A percentile compares a stretch with the other conserved stretches of the same genome.
phyloP scores from a whole-genome alignment of 306 rosid genomes.

The Lupinus albus region DNA sequence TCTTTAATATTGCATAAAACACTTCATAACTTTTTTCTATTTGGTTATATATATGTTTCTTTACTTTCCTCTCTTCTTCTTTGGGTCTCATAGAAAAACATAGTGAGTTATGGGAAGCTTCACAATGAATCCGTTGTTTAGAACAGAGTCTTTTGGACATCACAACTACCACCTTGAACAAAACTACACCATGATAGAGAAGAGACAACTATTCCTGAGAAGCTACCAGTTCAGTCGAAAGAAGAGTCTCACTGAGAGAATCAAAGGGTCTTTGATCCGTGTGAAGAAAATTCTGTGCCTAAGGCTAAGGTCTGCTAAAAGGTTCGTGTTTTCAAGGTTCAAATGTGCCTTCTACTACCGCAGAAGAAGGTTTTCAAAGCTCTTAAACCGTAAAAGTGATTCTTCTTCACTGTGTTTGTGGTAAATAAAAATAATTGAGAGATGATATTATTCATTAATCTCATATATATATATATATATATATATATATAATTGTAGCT shows the following conservation, averaged over 20 bases:
- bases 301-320: slow-evolving; percentile 55
- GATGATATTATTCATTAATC: slow-evolving; percentile 3
- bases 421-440: background rate
- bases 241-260: slow-evolving; percentile 61
- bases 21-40: background rate
- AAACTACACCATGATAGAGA: slow-evolving; percentile 60
- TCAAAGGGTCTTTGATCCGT: slow-evolving; percentile 61
- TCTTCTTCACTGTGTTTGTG: slow-evolving; percentile 46
- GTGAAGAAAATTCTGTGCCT: slow-evolving; percentile 62
- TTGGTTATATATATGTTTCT: background rate
- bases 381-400: slow-evolving; percentile 37
- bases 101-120: slow-evolving; percentile 33
- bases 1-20: background rate
- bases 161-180: slow-evolving; percentile 46
- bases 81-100: slow-evolving; percentile 38
- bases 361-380: slow-evolving; percentile 60
- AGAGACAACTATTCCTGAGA: slow-evolving; percentile 78
- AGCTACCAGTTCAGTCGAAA: slow-evolving; percentile 85
- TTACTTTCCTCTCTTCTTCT: background rate
- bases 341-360: slow-evolving; percentile 60
- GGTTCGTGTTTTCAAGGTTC: slow-evolving; percentile 50
- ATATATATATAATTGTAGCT: background rate
- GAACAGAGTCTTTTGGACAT: slow-evolving; percentile 59
- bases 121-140: slow-evolving; percentile 45
- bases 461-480: too few species aligned